Percentiles rank a stretch among this genome's conserved stretches.
Conservation (phyloP, 2,329 filamentous ascomycete genomes). For the Pseudofabraea citricarpa region DNA sequence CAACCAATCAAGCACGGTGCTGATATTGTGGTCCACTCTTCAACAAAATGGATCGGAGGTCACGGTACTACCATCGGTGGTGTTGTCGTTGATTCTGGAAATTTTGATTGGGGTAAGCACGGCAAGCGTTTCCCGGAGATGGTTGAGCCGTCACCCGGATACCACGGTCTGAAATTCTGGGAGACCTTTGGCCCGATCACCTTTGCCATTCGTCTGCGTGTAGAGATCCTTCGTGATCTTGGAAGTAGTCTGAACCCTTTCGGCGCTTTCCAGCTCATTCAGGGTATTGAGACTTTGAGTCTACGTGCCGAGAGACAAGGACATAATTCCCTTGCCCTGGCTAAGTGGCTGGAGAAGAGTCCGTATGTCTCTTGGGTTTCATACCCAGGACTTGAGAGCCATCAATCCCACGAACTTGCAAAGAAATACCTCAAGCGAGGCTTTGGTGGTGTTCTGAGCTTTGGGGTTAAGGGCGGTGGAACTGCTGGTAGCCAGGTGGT, state of each 20-base stretch:
- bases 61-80: slow-evolving; percentile 91
- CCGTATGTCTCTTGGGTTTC: slow-evolving; percentile 87
- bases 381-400: slow-evolving; percentile 82
- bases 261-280: slow-evolving; percentile 83
- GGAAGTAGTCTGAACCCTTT: slow-evolving; percentile 84
- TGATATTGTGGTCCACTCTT: slow-evolving; percentile 91
- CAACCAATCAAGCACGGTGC: slow-evolving; percentile 86
- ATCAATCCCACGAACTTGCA: slow-evolving; percentile 72
- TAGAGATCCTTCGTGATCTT: slow-evolving; percentile 86
- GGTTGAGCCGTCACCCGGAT: slow-evolving; percentile 80
- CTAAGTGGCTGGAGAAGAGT: slow-evolving; percentile 78
- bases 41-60: slow-evolving; percentile 95
- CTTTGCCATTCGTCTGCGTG: slow-evolving; percentile 79
- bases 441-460: slow-evolving; percentile 85
- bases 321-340: slow-evolving; percentile 74
- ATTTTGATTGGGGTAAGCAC: slow-evolving; percentile 90
- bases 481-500: slow-evolving; percentile 83
- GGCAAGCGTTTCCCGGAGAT: slow-evolving; percentile 87
- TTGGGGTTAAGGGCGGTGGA: slow-evolving; percentile 87
- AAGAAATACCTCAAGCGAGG: slow-evolving; percentile 84
- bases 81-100: slow-evolving; percentile 80
- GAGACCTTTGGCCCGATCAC: slow-evolving; percentile 81
- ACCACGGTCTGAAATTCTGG: slow-evolving; percentile 92
- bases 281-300: slow-evolving; percentile 86
- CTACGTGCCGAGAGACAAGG: slow-evolving; percentile 84